Evolutionary conservation across 2,329 filamentous ascomycete genomes (phyloP).

Genomic region (Ilyonectria destructans): DNA sequence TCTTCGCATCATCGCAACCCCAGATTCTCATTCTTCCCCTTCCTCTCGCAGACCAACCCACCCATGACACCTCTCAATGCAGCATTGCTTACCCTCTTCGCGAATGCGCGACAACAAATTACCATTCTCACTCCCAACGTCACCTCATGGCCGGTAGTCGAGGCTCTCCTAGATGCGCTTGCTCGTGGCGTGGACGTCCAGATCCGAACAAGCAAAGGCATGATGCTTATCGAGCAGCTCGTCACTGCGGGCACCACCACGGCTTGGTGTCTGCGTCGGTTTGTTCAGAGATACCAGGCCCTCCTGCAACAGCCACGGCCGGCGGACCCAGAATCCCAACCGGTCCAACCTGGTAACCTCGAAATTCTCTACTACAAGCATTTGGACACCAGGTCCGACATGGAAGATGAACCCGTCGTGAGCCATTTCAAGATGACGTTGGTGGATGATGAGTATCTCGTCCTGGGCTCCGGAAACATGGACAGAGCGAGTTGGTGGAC

Average conservation of each 20-base stretch:
- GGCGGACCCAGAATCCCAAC: conserved; percentile 61
- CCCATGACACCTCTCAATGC: conserved; percentile 79
- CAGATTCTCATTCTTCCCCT: conserved; percentile 73
- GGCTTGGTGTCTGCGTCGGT: conserved; percentile 71
- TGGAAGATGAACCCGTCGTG: conserved; percentile 75
- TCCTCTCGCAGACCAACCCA: conserved; percentile 64
- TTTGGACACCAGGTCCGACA: conserved; percentile 50
- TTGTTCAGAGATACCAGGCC: conserved; percentile 70
- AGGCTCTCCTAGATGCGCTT: conserved; percentile 74
- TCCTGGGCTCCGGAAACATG: conserved; percentile 87
- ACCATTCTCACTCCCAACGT: conserved; percentile 86
- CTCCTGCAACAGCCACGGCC: conserved; percentile 40
- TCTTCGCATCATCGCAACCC: conserved; percentile 82
- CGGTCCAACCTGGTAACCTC: conserved; percentile 64
- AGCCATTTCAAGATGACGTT: conserved; percentile 85
- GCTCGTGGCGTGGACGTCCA: conserved; percentile 77
- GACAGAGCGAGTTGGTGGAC: conserved; percentile 91
- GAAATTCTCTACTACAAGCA: conserved; percentile 73
- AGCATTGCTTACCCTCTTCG: conserved; percentile 74
- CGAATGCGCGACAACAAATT: conserved; percentile 71
- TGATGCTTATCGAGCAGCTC: conserved; percentile 88
- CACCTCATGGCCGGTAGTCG: conserved; percentile 77
- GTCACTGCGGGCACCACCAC: conserved; percentile 85
- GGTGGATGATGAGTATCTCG: conserved; percentile 77
- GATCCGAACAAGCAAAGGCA: conserved; percentile 76